A percentile compares a stretch with the other conserved stretches of the same genome.
Conservation (phyloP, 768 basidiomycete species). For the Auricularia sp. region DNA sequence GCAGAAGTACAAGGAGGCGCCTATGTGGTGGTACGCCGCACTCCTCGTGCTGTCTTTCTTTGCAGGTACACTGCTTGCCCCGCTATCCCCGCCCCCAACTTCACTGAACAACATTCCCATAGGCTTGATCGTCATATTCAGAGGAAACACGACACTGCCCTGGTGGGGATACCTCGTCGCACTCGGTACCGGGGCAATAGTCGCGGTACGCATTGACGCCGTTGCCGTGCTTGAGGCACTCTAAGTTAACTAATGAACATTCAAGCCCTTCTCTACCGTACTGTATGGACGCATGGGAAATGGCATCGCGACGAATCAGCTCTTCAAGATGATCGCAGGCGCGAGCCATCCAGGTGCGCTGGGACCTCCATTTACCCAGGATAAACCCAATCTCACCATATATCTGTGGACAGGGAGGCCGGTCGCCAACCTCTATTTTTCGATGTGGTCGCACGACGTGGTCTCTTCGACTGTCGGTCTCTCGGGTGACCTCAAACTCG, state of each 20-base stretch:
- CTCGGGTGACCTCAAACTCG: conserved; percentile 27
- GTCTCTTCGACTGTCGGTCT: conserved; percentile 42
- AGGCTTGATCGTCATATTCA: conserved; percentile 47
- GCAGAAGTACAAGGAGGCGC: conserved; percentile 50
- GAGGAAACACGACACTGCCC: conserved; percentile 50
- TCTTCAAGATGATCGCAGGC: conserved; percentile 19
- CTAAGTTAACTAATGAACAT: conserved; percentile 7
- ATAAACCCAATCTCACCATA: too few species aligned
- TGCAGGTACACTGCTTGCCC: conserved; percentile 30
- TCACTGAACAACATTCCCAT: conserved; percentile 5
- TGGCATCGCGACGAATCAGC: conserved; percentile 47
- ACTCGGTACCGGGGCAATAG: conserved; percentile 35
- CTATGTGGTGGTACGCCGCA: conserved; percentile 49
- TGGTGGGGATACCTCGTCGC: conserved; percentile 56
- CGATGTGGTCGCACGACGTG: conserved; percentile 59
- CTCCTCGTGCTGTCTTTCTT: conserved; percentile 42
- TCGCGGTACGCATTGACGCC: not conserved
- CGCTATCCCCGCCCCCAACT: not conserved
- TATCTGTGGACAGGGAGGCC: too few species aligned
- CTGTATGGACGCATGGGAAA: conserved; percentile 51
- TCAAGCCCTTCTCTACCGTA: conserved; percentile 44
- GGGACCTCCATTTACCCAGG: too few species aligned
- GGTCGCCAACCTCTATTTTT: conserved; percentile 30
- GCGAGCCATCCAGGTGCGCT: conserved; percentile 9
- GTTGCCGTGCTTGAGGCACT: not conserved